Percentiles rank a stretch among this genome's conserved stretches.
phyloP scores from a whole-genome alignment of 345 rosid species.

The Citrus sinensis region DVS_A1.0 CM039161.1:21911001-21911500 shows the following conservation, averaged over 20 bases:
- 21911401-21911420: background rate
- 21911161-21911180: background rate
- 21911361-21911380: background rate
- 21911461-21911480: background rate
- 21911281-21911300: background rate
- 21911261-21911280: background rate
- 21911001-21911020: too few relatives aligned
- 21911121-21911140: background rate
- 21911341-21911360: background rate
- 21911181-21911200: background rate
- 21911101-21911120: background rate
- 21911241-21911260: background rate
- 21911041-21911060: too few relatives aligned
- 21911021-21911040: too few relatives aligned
- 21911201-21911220: background rate
- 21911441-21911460: slow-evolving; percentile 4
- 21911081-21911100: background rate
- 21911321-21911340: background rate
- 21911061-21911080: background rate
- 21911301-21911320: background rate
- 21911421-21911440: background rate
- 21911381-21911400: background rate
- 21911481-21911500: background rate
- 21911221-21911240: background rate
- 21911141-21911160: background rate